A percentile compares a stretch with the other conserved stretches of the same genome.
Conservation (phyloP, 2,329 filamentous ascomycete genomes). For the Nemania sp. region DNA sequence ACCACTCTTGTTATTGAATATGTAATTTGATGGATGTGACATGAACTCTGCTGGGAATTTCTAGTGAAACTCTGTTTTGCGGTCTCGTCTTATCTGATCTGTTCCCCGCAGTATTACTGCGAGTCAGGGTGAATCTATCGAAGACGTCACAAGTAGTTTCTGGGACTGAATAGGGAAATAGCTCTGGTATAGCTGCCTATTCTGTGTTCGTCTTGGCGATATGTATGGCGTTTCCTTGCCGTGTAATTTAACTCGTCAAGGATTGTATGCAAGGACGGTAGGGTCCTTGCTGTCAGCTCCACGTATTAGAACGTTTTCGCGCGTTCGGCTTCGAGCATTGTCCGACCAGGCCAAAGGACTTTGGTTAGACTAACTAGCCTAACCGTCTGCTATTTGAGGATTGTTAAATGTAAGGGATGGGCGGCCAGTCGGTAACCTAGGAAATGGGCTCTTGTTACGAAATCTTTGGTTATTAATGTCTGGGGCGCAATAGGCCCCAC, state of each 20-base stretch:
- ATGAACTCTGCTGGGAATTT: too few species aligned
- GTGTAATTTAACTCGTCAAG: too few species aligned
- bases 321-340: slow-evolving; percentile 12
- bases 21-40: neutral
- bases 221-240: too few species aligned
- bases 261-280: too few species aligned
- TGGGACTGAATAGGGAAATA: neutral
- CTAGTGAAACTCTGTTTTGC: neutral
- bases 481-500: neutral
- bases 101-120: neutral
- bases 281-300: too few species aligned
- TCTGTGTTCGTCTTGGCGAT: neutral
- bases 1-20: too few species aligned
- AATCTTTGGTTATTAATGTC: slow-evolving; percentile 1
- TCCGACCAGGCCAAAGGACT: neutral
- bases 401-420: neutral
- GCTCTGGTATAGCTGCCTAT: neutral
- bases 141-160: neutral
- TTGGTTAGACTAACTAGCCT: too few species aligned
- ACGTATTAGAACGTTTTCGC: neutral
- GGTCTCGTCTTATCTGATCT: neutral
- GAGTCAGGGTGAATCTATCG: neutral
- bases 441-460: neutral
- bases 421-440: neutral
- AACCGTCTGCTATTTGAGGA: neutral